These are phyloP conservation scores for Penicillium sp. DNA, from an alignment of 2,329 filamentous ascomycete genomes.

Conservation along the genomic window DNA sequence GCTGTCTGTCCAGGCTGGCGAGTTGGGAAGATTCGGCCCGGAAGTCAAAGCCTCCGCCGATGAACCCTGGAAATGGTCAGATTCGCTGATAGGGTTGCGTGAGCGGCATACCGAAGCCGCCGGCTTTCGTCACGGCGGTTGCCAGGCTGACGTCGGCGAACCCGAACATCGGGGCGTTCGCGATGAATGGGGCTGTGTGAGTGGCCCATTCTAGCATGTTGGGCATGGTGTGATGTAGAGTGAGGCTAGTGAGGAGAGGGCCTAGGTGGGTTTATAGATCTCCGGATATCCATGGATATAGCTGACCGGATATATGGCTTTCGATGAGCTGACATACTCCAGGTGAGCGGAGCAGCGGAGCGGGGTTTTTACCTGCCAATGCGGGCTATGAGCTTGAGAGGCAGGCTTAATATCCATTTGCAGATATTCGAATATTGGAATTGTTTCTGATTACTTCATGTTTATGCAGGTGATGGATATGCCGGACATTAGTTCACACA, in stretches of 20 bases:
- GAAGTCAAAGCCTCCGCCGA: slow-evolving; percentile 24
- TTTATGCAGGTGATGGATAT: too few relatives aligned
- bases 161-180: slow-evolving; percentile 27
- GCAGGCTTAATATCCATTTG: too few relatives aligned
- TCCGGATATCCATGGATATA: too few relatives aligned
- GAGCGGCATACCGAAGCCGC: slow-evolving; percentile 19
- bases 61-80: slow-evolving; percentile 17
- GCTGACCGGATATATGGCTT: too few relatives aligned
- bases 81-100: not conserved
- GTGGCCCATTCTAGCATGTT: slow-evolving; percentile 15
- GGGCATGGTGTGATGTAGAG: not conserved
- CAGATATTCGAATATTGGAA: too few relatives aligned
- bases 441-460: too few relatives aligned
- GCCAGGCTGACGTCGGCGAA: slow-evolving; percentile 19
- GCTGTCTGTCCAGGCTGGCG: slow-evolving; percentile 11
- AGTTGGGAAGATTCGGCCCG: slow-evolving; percentile 16
- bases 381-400: too few relatives aligned
- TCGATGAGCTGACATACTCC: too few relatives aligned
- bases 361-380: too few relatives aligned
- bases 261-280: too few relatives aligned
- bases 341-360: too few relatives aligned
- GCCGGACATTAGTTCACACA: too few relatives aligned
- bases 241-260: not conserved
- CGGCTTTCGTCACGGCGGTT: slow-evolving; percentile 18
- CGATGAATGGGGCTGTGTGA: slow-evolving; percentile 23